Evolutionary conservation across 805 yeast genomes (phyloP), one percentile per base, ranked within the genome.

Genomic region (Nematodospora valgi): DNA sequence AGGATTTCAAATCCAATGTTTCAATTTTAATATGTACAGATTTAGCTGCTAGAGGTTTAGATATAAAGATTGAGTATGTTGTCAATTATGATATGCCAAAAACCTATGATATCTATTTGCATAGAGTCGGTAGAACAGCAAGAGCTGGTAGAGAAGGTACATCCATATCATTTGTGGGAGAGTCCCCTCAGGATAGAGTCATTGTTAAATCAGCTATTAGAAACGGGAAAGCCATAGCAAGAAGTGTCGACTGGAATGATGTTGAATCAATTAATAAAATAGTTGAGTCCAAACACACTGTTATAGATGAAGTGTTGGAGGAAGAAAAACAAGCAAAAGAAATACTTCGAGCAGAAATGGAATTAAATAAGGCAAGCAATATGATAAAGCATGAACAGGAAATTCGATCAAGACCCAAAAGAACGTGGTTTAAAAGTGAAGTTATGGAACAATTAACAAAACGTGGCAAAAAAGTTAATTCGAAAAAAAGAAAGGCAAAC

Each of bases 81-180:
- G 76, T 93, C 53, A 93, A 93, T 63, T 93, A 73, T 59, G 98
- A 93, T 55, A 86, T 93, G 94, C 98, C 98, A 33, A 86, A 86
- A 58, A 72, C 85, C 20, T 82, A 85, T 52, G 98, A 93, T 46
- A 76, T 91, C 24, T 93, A 93, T 59, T 70, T 93, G 51, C 98
- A 93, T 65, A 84, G 98, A 71, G 96, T 93, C 41, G 98, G 98
- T 64, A 86, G 98, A 74, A 93, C 98, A 37, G 99, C 99, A 7
- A 86, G 99, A 77, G 99, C 97, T 34, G 98, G 98, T 14, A 78
- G 98, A 63, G 86, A 85, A 35, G 99, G 99, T 74, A 76, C 76
- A 38, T 85, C 97, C 29, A 82, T 93, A 26, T 82, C 97, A 2
- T 80, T 93, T 61, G 98, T 93, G 10, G 97, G 98, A 12, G 98